Evolutionary conservation across 2,329 filamentous ascomycete genomes (phyloP).

Genomic region (Colletotrichum simmondsii): DNA sequence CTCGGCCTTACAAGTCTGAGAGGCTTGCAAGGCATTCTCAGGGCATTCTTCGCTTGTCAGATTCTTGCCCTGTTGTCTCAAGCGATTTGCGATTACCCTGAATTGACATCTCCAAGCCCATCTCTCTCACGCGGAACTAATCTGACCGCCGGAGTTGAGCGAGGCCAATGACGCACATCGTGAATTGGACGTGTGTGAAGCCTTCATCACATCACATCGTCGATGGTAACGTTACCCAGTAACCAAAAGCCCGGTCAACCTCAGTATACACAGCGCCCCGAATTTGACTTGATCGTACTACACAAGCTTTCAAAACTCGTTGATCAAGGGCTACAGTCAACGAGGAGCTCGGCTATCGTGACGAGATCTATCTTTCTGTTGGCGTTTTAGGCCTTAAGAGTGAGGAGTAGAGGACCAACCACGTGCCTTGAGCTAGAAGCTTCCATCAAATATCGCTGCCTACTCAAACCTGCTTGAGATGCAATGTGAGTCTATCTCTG

Average conservation of each 20-base stretch:
- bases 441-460: background rate
- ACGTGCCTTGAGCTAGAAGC: background rate
- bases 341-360: background rate
- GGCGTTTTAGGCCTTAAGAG: background rate
- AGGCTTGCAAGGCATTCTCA: background rate
- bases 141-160: constrained; percentile 23
- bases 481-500: background rate
- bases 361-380: background rate
- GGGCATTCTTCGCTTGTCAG: background rate
- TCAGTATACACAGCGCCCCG: background rate
- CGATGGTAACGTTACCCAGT: constrained; percentile 17
- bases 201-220: background rate
- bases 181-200: background rate
- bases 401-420: background rate
- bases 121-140: background rate
- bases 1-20: background rate
- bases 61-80: background rate
- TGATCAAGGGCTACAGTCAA: background rate
- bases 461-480: background rate
- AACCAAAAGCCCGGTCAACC: background rate
- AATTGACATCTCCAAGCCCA: background rate
- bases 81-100: background rate
- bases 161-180: background rate
- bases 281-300: background rate
- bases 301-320: too few relatives aligned